A percentile compares a stretch with the other conserved stretches of the same genome.
These are phyloP conservation scores for Hyphopichia pseudoburtonii DNA, from an alignment of 1,139 yeast genomes.

Conservation along the genomic window DNA sequence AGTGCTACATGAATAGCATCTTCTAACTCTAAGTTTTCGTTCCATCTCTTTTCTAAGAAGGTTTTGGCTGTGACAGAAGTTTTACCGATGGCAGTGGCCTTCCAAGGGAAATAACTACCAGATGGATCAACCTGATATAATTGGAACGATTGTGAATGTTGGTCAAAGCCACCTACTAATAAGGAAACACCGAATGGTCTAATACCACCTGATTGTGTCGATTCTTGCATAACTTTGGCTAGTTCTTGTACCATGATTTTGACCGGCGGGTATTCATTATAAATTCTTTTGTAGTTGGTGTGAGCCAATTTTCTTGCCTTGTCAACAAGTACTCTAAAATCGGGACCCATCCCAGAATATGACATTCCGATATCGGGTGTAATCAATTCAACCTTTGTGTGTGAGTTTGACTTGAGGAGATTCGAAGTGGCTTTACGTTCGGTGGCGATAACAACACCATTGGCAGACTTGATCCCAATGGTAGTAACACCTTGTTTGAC, in stretches of 20 bases:
- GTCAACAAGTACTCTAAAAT: constrained; percentile 90
- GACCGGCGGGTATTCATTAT: constrained; percentile 97
- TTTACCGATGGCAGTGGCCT: constrained; percentile 98
- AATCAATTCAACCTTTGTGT: constrained; percentile 76
- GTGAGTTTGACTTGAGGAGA: constrained; percentile 71
- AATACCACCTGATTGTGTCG: constrained; percentile 97
- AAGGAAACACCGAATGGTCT: constrained; percentile 97
- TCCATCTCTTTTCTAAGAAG: constrained; percentile 97
- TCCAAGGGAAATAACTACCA: constrained; percentile 99
- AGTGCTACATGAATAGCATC: constrained; percentile 98
- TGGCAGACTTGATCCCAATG: constrained; percentile 92
- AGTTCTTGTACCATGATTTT: constrained; percentile 90
- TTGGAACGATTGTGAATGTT: constrained; percentile 68
- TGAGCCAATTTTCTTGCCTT: constrained; percentile 93
- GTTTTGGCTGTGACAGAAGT: constrained; percentile 95
- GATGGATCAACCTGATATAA: constrained; percentile 97
- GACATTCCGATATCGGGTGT: constrained; percentile 98
- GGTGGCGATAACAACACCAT: constrained; percentile 96
- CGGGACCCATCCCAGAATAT: constrained; percentile 99
- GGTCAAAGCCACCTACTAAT: constrained; percentile 92
- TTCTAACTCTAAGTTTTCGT: constrained; percentile 91
- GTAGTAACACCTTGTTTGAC: constrained; percentile 98
- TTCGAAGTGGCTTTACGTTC: constrained; percentile 87
- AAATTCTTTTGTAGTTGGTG: constrained; percentile 86
- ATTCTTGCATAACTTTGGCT: constrained; percentile 96